A percentile compares a stretch with the other conserved stretches of the same genome.
Evolutionary conservation across 345 rosid species (phyloP).

Genomic region (Nephelium lappaceum): DNA sequence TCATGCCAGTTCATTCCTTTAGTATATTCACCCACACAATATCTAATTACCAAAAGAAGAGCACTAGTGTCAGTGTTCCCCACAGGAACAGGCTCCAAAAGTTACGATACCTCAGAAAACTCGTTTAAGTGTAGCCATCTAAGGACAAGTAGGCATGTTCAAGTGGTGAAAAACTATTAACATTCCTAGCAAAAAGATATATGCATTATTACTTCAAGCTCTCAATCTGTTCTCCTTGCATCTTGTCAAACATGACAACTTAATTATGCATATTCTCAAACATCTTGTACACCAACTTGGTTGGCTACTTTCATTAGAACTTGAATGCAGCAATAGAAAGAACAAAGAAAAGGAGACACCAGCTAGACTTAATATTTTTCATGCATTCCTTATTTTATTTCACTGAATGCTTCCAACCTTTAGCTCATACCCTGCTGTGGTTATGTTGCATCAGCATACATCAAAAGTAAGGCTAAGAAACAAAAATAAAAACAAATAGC

Average conservation of each 20-base stretch:
- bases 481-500: background rate
- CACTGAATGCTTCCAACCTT: constrained; percentile 3
- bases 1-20: constrained; percentile 2
- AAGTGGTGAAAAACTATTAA: background rate
- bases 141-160: background rate
- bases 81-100: background rate
- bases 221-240: background rate
- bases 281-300: background rate
- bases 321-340: background rate
- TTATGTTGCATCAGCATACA: constrained; percentile 8
- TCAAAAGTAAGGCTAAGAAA: constrained; percentile 5
- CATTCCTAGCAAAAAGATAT: background rate
- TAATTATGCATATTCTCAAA: constrained; percentile 3
- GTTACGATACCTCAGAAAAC: background rate
- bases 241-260: constrained; percentile 6
- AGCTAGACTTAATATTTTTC: background rate
- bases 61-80: constrained; percentile 9
- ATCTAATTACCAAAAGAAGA: background rate
- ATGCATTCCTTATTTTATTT: background rate
- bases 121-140: background rate
- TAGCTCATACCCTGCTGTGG: background rate
- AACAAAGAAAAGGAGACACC: background rate
- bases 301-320: background rate
- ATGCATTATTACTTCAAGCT: background rate
- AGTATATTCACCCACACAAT: background rate